phyloP scores from a whole-genome alignment of 495 filamentous ascomycete species.

The Penicillium steckii region DNA sequence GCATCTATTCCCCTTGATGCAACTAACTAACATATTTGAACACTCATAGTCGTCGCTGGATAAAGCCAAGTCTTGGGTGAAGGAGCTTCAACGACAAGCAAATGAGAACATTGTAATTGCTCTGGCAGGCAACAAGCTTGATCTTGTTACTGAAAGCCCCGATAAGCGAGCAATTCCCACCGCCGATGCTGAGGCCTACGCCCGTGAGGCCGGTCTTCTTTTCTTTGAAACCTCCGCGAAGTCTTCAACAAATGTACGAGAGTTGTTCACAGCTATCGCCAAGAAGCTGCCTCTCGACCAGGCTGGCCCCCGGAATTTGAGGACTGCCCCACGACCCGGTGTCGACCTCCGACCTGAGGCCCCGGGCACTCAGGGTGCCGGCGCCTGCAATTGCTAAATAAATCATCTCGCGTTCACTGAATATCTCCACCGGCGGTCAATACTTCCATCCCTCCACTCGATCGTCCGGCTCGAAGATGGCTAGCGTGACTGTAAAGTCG shows the following conservation, averaged over 20 bases:
- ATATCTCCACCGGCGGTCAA: neutral
- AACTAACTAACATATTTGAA: conserved; percentile 1
- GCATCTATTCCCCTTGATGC: neutral
- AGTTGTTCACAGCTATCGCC: conserved; percentile 96
- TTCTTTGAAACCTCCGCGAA: conserved; percentile 99
- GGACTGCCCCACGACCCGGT: conserved; percentile 72
- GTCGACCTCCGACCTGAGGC: conserved; percentile 80
- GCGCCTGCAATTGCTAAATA: conserved; percentile 72
- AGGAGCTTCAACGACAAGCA: conserved; percentile 95
- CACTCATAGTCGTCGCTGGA: conserved; percentile 78
- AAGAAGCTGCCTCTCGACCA: conserved; percentile 96
- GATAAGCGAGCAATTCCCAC: conserved; percentile 89
- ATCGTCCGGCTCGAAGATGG: neutral
- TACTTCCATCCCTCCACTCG: neutral
- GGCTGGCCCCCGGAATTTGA: conserved; percentile 78
- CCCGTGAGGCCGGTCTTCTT: conserved; percentile 83
- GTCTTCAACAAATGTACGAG: conserved; percentile 90
- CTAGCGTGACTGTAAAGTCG: conserved; percentile 1
- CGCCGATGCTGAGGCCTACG: conserved; percentile 91
- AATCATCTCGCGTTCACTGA: neutral
- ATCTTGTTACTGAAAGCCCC: conserved; percentile 84
- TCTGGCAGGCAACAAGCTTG: conserved; percentile 94
- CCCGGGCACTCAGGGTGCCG: conserved; percentile 69
- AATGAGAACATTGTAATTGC: conserved; percentile 99
- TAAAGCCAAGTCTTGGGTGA: conserved; percentile 99